Evolutionary conservation across 1,284 basidiomycete species (phyloP).

Genomic region (Anthracocystis setariae): DNA sequence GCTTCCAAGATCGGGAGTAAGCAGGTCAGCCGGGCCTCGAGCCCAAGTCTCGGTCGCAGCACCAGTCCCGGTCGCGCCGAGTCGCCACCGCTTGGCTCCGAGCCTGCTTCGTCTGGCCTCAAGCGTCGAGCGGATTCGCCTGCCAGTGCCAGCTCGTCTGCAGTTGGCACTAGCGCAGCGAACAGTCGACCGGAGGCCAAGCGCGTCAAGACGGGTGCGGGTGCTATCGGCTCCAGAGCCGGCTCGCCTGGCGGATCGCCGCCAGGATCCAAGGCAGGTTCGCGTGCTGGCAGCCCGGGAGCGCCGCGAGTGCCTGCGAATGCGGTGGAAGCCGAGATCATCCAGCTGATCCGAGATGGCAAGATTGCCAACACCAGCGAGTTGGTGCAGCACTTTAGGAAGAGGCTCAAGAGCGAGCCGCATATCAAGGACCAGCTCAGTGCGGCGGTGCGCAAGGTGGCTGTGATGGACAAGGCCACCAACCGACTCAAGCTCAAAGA

Average conservation of each 20-base stretch:
- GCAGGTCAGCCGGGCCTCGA: constrained; percentile 46
- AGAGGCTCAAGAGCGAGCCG: constrained; percentile 58
- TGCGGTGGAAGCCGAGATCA: constrained; percentile 58
- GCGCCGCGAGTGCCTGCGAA: constrained; percentile 37
- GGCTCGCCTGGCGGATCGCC: constrained; percentile 28
- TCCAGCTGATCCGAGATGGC: constrained; percentile 52
- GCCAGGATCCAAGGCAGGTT: constrained; percentile 30
- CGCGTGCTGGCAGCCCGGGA: constrained; percentile 44
- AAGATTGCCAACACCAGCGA: constrained; percentile 55
- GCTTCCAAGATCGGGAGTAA: constrained; percentile 52
- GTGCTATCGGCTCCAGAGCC: constrained; percentile 22
- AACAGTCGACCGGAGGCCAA: constrained; percentile 45
- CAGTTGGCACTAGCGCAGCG: constrained; percentile 3
- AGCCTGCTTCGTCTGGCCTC: constrained; percentile 18
- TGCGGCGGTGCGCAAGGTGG: constrained; percentile 56
- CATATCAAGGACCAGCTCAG: constrained; percentile 60
- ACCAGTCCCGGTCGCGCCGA: constrained; percentile 37
- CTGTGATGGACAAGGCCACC: constrained; percentile 61
- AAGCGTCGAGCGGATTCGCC: constrained; percentile 45
- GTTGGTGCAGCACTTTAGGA: constrained; percentile 60
- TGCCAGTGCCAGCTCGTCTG: constrained; percentile 3
- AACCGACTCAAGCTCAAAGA: constrained; percentile 61
- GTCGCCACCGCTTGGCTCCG: constrained; percentile 30
- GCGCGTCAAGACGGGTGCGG: constrained; percentile 43
- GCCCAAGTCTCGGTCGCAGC: constrained; percentile 26